Percentiles rank a stretch among this genome's conserved stretches.
These are phyloP conservation scores for Gypsophila paniculata DNA, from an alignment of 179 eudicot genomes.

Conservation along the genomic window DNA sequence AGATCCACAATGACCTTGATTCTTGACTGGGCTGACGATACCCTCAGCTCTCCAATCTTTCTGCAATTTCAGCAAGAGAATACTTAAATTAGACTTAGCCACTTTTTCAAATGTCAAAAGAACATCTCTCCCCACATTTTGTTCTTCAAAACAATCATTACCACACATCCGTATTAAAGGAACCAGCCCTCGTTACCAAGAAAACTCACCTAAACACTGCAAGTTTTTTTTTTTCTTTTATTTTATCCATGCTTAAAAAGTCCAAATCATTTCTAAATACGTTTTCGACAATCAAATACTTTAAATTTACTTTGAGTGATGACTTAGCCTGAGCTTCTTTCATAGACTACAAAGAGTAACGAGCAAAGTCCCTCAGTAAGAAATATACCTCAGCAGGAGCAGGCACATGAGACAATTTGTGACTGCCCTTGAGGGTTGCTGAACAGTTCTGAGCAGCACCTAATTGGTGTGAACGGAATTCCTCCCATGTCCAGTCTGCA, in stretches of 20 bases:
- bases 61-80: constrained; percentile 36
- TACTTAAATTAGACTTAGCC: constrained; percentile 14
- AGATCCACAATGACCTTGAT: constrained; percentile 89
- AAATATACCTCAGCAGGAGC: constrained; percentile 59
- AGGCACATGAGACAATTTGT: constrained; percentile 50
- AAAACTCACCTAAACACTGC: no score
- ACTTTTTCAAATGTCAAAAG: neutral
- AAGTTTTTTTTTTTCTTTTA: no score
- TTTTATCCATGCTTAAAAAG: neutral
- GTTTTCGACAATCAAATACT: neutral
- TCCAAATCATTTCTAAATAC: neutral
- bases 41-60: constrained; percentile 92
- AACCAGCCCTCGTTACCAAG: neutral
- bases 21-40: constrained; percentile 85
- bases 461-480: constrained; percentile 56
- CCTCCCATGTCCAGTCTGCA: constrained; percentile 92
- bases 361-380: neutral
- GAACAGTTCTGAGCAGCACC: constrained; percentile 98
- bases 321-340: no score
- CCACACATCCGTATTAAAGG: neutral
- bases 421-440: constrained; percentile 76
- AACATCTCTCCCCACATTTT: neutral
- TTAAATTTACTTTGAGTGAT: neutral
- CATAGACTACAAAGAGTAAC: no score
- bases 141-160: neutral